These are phyloP conservation scores for Groenewaldozyma tartarivorans DNA, from an alignment of 805 yeast species.

Conservation along the genomic window DNA sequence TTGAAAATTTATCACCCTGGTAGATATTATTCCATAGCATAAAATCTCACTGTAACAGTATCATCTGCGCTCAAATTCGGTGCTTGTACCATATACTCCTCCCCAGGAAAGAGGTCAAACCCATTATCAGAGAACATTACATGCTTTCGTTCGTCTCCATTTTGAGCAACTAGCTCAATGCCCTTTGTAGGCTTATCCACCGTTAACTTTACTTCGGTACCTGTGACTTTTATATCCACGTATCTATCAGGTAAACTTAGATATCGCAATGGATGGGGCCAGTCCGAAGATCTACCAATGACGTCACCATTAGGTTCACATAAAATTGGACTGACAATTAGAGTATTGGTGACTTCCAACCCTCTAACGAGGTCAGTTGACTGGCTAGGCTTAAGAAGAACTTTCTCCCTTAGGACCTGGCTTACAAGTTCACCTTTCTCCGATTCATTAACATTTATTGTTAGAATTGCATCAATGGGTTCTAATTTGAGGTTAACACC, in stretches of 20 bases:
- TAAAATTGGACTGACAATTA: slow-evolving; percentile 15
- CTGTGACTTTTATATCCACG: slow-evolving; percentile 19
- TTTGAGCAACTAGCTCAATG: slow-evolving; percentile 27
- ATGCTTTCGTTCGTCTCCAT: no score
- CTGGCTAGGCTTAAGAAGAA: slow-evolving; percentile 20
- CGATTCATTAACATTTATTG: slow-evolving; percentile 26
- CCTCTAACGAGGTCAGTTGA: slow-evolving; percentile 25
- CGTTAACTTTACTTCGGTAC: slow-evolving; percentile 21
- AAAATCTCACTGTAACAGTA: slow-evolving; percentile 11
- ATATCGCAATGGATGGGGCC: slow-evolving; percentile 44
- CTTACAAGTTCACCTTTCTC: slow-evolving; percentile 26
- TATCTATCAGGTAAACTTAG: slow-evolving; percentile 26
- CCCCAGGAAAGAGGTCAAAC: slow-evolving; percentile 38
- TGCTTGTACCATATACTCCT: slow-evolving; percentile 14
- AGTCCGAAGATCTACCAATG: slow-evolving; percentile 32
- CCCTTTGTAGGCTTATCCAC: slow-evolving; percentile 37
- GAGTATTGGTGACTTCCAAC: slow-evolving; percentile 10
- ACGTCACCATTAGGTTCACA: slow-evolving; percentile 8
- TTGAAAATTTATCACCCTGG: no score
- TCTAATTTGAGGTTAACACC: slow-evolving; percentile 28
- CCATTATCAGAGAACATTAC: slow-evolving; percentile 36
- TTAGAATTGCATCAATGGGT: slow-evolving; percentile 19
- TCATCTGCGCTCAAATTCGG: slow-evolving; percentile 12
- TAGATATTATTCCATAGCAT: no score
- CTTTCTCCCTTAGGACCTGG: slow-evolving; percentile 1